phyloP scores from a whole-genome alignment of 345 rosid species.

The Citrus glauca region DNA sequence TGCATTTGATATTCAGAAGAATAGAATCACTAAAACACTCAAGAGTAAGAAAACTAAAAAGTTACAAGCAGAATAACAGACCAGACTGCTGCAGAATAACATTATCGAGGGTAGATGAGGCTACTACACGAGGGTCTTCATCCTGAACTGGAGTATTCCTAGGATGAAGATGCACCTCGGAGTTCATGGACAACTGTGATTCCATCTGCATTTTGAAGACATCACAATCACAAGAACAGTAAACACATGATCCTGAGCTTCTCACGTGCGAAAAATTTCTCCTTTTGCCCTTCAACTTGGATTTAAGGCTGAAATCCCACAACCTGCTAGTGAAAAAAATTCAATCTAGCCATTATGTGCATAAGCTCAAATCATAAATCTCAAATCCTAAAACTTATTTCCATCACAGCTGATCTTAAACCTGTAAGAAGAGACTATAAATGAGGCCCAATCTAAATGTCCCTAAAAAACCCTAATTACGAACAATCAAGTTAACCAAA shows the following conservation, averaged over 20 bases:
- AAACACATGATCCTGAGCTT: conserved; percentile 25
- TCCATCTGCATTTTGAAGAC: conserved; percentile 39
- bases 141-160: conserved; percentile 39
- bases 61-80: conserved; percentile 30
- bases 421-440: not conserved
- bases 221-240: conserved; percentile 26
- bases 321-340: conserved; percentile 8
- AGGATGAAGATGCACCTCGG: conserved; percentile 29
- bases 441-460: conserved; percentile 7
- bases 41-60: conserved; percentile 1
- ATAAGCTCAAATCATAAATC: not conserved
- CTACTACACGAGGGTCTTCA: conserved; percentile 30
- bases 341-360: not conserved
- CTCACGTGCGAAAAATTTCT: not conserved
- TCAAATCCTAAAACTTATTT: not conserved
- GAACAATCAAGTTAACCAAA: not conserved
- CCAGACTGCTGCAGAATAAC: conserved; percentile 51
- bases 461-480: conserved; percentile 15
- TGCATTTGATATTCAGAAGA: conserved; percentile 24
- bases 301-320: not conserved
- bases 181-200: conserved; percentile 24
- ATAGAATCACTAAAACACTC: not conserved
- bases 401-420: conserved; percentile 5
- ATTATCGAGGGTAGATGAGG: conserved; percentile 33
- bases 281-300: conserved; percentile 7